These are phyloP conservation scores for Chalaropsis ovoidea DNA, from an alignment of 2,329 filamentous ascomycete species.

Conservation along the genomic window DNA sequence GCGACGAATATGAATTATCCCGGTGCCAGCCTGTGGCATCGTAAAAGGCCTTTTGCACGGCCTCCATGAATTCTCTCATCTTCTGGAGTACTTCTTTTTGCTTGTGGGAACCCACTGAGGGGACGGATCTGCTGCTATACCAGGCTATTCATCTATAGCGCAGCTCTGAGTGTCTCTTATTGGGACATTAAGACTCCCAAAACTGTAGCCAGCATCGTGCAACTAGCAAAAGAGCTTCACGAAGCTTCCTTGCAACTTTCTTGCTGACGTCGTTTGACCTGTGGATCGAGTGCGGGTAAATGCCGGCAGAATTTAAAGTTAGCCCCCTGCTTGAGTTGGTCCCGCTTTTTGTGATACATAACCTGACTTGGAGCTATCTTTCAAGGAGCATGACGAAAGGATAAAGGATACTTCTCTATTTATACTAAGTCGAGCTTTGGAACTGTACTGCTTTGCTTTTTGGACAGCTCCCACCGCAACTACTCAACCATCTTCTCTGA, in stretches of 20 bases:
- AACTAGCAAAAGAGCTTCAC: not conserved
- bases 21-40: constrained; percentile 77
- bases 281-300: not conserved
- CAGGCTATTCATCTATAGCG: not conserved
- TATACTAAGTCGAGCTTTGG: not conserved
- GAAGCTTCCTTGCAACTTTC: not conserved
- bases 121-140: not conserved
- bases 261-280: constrained; percentile 1
- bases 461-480: not conserved
- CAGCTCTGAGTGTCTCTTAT: not conserved
- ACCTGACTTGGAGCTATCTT: too few species aligned
- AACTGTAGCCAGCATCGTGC: not conserved
- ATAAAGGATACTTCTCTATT: not conserved
- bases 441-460: not conserved
- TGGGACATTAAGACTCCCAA: not conserved
- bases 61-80: constrained; percentile 97
- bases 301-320: not conserved
- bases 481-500: not conserved
- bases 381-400: too few species aligned
- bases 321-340: not conserved
- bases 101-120: not conserved
- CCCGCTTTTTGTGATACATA: not conserved
- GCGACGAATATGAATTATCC: constrained; percentile 81
- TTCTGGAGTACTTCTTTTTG: constrained; percentile 26
- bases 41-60: constrained; percentile 85